Conservation (phyloP, 2,329 filamentous ascomycete species). For the Triangularia setosa region DNA sequence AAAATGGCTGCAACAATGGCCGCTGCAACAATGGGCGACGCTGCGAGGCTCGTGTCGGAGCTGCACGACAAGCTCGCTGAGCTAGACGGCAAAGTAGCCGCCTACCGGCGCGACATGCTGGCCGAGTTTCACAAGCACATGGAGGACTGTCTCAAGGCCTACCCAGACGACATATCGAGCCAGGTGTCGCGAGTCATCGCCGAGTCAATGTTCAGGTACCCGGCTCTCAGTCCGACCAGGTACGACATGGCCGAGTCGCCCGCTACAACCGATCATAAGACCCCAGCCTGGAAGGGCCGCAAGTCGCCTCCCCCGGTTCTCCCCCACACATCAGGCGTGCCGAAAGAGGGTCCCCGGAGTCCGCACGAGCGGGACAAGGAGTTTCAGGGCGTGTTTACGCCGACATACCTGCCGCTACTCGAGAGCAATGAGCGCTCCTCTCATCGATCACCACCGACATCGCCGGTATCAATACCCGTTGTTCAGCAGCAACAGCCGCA, state of each 20-base stretch:
- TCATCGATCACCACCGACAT: constrained; percentile 22
- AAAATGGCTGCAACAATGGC: background rate
- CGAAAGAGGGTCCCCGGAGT: constrained; percentile 38
- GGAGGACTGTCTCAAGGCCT: constrained; percentile 45
- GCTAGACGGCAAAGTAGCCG: constrained; percentile 54
- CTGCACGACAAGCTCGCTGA: constrained; percentile 52
- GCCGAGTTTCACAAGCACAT: constrained; percentile 55
- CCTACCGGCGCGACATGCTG: constrained; percentile 55
- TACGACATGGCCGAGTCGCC: constrained; percentile 28
- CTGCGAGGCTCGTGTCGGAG: constrained; percentile 47
- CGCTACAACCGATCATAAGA: constrained; percentile 11
- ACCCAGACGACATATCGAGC: constrained; percentile 44
- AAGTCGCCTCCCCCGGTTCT: constrained; percentile 39
- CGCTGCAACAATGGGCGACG: constrained; percentile 42
- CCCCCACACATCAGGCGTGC: constrained; percentile 36
- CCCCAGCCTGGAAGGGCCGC: constrained; percentile 22
- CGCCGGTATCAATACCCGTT: constrained; percentile 18
- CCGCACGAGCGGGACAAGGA: constrained; percentile 55
- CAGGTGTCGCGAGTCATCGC: constrained; percentile 46
- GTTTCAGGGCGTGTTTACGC: constrained; percentile 60
- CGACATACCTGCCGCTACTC: constrained; percentile 58
- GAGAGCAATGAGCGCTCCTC: constrained; percentile 39
- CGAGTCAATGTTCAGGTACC: constrained; percentile 42
- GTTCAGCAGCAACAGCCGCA: background rate
- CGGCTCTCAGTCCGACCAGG: constrained; percentile 37